Base-by-base conservation (phyloP, 1,284 basidiomycete species). In the Chondrostereum purpureum region DNA sequence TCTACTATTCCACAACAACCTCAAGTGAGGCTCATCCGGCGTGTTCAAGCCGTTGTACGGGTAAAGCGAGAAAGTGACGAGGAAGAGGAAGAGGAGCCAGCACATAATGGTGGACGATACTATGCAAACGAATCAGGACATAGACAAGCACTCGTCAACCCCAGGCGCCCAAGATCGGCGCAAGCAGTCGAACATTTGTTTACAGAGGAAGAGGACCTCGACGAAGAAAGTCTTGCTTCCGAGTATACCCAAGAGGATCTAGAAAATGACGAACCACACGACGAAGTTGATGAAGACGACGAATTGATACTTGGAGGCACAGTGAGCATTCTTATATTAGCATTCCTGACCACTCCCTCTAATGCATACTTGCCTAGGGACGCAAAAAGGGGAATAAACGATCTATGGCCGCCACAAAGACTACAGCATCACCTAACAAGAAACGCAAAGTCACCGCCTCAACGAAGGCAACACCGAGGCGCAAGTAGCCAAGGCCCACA, bases 221-320 rank as follows among this genome's bases (percentile, higher is more conserved):
- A 53, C 11, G 48, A 53, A 34, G 56, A 48, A 39, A 53, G n/a
- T 21, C 2, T 18, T 10, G 14, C 14, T 2, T 55, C 58, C 21
- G 51, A 47, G 0, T 45, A 56, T 42, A n/a, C n/a, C n/a, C n/a
- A n/a, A n/a, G n/a, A n/a, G n/a, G n/a, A n/a, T n/a, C n/a, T n/a
- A n/a, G n/a, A n/a, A n/a, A n/a, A 47, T 47, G 5, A 55, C 50
- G 10, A 52, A 55, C n/a, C n/a, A 1, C 14, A 42, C 38, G 53
- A 59, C 40, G 60, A 58, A 4, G 48, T 52, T 20, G 62, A 67
- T n/a, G 78, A 70, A 16, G 75, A 78, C 10, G 77, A 80, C 48
- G 78, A 80, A 52, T 53, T 81, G 21, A 68, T 73, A 66, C 68
- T 81, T 58, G 72, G 74, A 21, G 61, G 66, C 19, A 67, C 70